Base-by-base conservation (phyloP, 2,329 filamentous ascomycete species). In the Sporothrix globosa region DNA sequence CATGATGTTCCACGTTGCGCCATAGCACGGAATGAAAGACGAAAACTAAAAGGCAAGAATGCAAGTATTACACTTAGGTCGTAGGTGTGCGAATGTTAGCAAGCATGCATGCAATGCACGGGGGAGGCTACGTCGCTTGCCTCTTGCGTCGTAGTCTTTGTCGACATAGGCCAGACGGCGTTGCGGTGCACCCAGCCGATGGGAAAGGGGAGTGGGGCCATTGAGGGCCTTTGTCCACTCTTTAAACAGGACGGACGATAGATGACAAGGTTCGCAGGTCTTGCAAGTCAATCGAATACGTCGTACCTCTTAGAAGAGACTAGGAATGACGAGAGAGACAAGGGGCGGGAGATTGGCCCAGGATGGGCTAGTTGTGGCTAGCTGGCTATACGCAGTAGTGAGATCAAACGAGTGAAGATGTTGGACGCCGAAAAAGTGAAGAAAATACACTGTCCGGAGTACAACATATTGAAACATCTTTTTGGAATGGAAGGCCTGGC, bases 111-210 rank as follows among this genome's bases (percentile, higher is more conserved):
- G 34, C 34, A 34, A 63, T 46, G 11, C 11, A 7, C 7, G 30
- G 56, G 56, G 34, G 44, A 63, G 39, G 39, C 11, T 63, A 63
- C 58, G 27, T 63, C 39, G 58, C 58, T 61, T 21, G 58, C 21
- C 17, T 44, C 21, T 4, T 14, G 17, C 41, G 41, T 46, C 10
- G 11, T 58, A 39, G 54, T n/a, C 27, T 5, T 56, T 27, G 14
- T 56, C 53, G 17, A n/a, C 24, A 9, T 19, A 11, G 11, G 21
- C 48, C 48, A 44, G n/a, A 34, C 65, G 65, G 65, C 34, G 65
- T 46, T 67, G 65, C 65, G 65, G 65, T 67, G 50, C 65, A 67
- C 65, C 30, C 46, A 27, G 65, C 65, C 65, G 65, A 67, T 67
- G 65, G 65, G 30, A 67, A 56, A 54, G 50, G 21, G 13, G 65